phyloP scores from a whole-genome alignment of 129 eudicot species.

The Ambrosia trifida region DNA sequence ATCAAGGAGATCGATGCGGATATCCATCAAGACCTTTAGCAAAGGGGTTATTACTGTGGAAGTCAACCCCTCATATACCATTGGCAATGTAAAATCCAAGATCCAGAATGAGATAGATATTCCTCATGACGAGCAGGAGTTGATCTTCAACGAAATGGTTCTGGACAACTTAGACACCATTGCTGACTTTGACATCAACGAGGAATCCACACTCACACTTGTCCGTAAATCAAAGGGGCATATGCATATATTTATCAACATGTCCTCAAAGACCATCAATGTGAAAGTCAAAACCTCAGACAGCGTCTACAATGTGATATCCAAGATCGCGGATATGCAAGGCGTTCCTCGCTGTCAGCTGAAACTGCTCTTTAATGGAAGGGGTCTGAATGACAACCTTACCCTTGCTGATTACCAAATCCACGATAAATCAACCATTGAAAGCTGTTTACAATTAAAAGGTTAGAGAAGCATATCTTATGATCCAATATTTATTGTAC shows the following conservation, averaged over 20 bases:
- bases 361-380: background rate
- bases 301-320: background rate
- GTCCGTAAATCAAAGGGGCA: background rate
- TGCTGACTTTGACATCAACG: slow-evolving; percentile 2
- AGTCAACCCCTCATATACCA: background rate
- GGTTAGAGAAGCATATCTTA: background rate
- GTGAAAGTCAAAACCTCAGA: background rate
- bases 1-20: background rate
- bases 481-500: too few relatives aligned
- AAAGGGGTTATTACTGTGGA: too few relatives aligned
- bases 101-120: background rate
- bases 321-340: background rate
- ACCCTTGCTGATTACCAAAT: slow-evolving; percentile 2
- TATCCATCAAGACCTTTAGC: too few relatives aligned
- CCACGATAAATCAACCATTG: background rate
- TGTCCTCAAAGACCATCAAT: background rate
- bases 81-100: background rate
- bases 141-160: background rate
- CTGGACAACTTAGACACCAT: slow-evolving; percentile 10
- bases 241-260: background rate
- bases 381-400: background rate
- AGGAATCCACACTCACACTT: background rate
- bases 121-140: slow-evolving; percentile 17
- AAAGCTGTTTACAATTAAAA: background rate
- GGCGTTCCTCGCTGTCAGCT: background rate